A percentile compares a stretch with the other conserved stretches of the same genome.
Evolutionary conservation across 140 eudicot genomes (phyloP).

Genomic region (Senecio squalidus): DNA sequence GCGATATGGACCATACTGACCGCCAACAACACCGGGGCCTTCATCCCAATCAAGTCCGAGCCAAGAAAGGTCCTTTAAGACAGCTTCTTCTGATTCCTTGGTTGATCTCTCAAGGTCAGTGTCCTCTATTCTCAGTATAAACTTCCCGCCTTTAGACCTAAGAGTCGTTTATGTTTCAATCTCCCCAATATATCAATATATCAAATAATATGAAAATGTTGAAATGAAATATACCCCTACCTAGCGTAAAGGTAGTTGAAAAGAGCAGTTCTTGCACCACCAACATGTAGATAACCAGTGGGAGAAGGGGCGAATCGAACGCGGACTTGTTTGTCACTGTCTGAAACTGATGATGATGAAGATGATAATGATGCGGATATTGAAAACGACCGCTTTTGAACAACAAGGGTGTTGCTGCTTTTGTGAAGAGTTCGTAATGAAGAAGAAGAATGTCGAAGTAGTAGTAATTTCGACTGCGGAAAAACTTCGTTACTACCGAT

Average conservation of each 20-base stretch:
- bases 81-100: conserved; percentile 81
- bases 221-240: conserved; percentile 3
- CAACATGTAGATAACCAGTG: conserved; percentile 92
- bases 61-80: conserved; percentile 82
- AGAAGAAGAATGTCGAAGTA: not conserved
- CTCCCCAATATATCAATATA: not conserved
- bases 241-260: conserved; percentile 63
- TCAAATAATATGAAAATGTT: too few relatives aligned
- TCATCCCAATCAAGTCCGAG: conserved; percentile 94
- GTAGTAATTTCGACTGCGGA: conserved; percentile 5
- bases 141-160: conserved; percentile 90
- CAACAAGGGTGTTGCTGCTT: conserved; percentile 1
- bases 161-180: too few relatives aligned
- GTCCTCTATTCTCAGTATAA: conserved; percentile 83
- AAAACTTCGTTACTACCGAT: not conserved
- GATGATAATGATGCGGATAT: conserved; percentile 28
- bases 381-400: conserved; percentile 16
- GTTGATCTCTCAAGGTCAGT: conserved; percentile 92
- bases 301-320: conserved; percentile 98
- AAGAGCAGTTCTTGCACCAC: conserved; percentile 24
- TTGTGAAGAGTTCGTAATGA: conserved; percentile 5
- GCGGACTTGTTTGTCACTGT: conserved; percentile 34
- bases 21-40: conserved; percentile 84
- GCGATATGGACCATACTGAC: conserved; percentile 81
- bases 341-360: not conserved